Percentiles rank a stretch among this genome's conserved stretches.
Conservation (phyloP, 1,284 basidiomycete genomes). For the Ceratobasidium sp. region DNA sequence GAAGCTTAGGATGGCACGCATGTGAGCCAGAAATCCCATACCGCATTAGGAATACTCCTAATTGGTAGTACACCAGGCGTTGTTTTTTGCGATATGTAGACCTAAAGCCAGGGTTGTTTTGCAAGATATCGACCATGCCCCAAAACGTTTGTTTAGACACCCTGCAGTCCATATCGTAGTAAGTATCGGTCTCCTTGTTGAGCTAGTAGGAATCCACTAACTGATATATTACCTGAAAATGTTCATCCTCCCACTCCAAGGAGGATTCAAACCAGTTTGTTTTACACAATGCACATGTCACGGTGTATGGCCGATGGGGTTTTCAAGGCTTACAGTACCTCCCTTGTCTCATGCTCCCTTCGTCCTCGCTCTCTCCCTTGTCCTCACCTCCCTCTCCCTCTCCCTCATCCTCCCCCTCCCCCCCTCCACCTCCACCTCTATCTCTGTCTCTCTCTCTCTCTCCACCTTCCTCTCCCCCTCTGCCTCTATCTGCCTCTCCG, state of each 20-base stretch:
- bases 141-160: constrained; percentile 6
- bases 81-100: background rate
- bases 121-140: background rate
- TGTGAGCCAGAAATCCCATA: background rate
- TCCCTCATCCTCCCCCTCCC: too few relatives aligned
- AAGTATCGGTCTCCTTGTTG: background rate
- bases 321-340: background rate
- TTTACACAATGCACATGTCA: background rate
- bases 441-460: too few relatives aligned
- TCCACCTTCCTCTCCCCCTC: too few relatives aligned
- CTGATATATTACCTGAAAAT: background rate
- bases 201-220: background rate
- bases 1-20: background rate
- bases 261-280: constrained; percentile 6
- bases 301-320: background rate
- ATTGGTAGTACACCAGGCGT: background rate
- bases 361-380: too few relatives aligned
- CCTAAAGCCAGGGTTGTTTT: background rate
- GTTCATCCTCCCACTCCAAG: background rate
- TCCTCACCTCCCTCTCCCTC: too few relatives aligned
- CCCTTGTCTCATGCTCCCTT: background rate
- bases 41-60: background rate
- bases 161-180: background rate
- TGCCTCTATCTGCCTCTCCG: too few relatives aligned
- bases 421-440: too few relatives aligned